Evolutionary conservation across 2,329 filamentous ascomycete genomes (phyloP).

Genomic region (Monilinia laxa): DNA sequence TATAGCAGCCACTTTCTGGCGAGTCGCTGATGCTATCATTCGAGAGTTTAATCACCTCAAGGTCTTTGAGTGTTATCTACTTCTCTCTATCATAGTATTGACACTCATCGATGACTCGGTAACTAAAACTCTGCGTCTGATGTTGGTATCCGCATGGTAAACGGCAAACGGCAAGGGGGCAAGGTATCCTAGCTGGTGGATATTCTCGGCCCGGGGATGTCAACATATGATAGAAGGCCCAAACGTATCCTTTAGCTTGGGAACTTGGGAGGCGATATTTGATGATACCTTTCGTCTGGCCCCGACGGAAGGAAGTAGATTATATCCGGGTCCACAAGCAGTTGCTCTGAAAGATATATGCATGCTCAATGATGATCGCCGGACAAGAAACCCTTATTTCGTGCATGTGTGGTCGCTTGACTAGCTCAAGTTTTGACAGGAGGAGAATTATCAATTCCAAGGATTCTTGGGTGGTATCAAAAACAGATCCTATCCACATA

Average conservation of each 20-base stretch:
- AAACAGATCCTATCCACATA: background rate
- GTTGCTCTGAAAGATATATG: background rate
- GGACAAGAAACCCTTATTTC: background rate
- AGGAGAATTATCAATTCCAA: background rate
- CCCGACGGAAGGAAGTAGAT: background rate
- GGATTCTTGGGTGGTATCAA: background rate
- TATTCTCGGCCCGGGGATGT: background rate
- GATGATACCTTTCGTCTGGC: background rate
- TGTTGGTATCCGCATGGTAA: constrained; percentile 12
- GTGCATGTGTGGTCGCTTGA: background rate
- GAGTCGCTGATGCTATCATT: background rate
- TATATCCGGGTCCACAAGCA: background rate
- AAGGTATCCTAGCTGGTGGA: constrained; percentile 11
- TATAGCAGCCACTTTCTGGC: background rate
- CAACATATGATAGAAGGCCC: background rate
- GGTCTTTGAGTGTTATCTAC: background rate
- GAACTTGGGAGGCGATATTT: background rate
- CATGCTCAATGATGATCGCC: background rate
- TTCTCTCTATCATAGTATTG: background rate
- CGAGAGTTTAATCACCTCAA: background rate
- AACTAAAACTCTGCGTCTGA: background rate
- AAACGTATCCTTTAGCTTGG: background rate
- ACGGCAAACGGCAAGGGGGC: constrained; percentile 5
- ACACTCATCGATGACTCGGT: constrained; percentile 16
- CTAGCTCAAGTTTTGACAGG: background rate